phyloP scores from a whole-genome alignment of 805 yeast genomes.

The Saccharomycopsis sp. region DNA sequence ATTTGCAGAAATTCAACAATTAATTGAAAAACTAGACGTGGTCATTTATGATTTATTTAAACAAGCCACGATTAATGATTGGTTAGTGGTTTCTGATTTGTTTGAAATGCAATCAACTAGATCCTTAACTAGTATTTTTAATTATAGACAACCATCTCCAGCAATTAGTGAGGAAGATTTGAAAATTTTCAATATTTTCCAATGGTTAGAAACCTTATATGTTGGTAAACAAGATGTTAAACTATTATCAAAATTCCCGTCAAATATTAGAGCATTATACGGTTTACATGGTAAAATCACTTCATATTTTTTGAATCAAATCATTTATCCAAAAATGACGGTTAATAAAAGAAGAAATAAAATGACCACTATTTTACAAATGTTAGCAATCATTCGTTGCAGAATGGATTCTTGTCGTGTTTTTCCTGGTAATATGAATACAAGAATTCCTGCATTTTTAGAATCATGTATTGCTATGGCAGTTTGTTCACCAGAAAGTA shows the following conservation, averaged over 20 bases:
- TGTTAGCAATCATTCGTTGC: slow-evolving; percentile 52
- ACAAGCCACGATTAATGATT: slow-evolving; percentile 54
- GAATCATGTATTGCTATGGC: slow-evolving; percentile 72
- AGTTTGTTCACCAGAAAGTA: slow-evolving; percentile 69
- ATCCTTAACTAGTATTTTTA: slow-evolving; percentile 49
- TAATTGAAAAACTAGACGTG: slow-evolving; percentile 54
- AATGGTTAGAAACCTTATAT: slow-evolving; percentile 53
- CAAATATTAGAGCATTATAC: slow-evolving; percentile 54
- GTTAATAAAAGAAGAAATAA: slow-evolving; percentile 51
- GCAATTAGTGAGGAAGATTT: slow-evolving; percentile 43
- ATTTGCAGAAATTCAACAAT: slow-evolving; percentile 41
- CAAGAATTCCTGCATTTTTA: slow-evolving; percentile 64
- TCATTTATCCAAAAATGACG: slow-evolving; percentile 51
- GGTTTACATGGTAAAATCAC: slow-evolving; percentile 59
- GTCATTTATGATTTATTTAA: slow-evolving; percentile 47
- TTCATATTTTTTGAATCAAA: slow-evolving; percentile 49
- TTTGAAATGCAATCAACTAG: slow-evolving; percentile 60
- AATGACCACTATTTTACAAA: slow-evolving; percentile 58
- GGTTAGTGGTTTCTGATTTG: slow-evolving; percentile 67
- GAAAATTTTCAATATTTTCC: slow-evolving; percentile 55
- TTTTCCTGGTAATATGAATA: slow-evolving; percentile 31
- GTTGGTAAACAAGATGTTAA: slow-evolving; percentile 33
- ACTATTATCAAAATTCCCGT: slow-evolving; percentile 47
- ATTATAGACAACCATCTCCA: slow-evolving; percentile 28
- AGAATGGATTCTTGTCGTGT: slow-evolving; percentile 53